Evolutionary conservation across 305 asterid genomes (phyloP), one percentile per base, ranked within the genome.

Genomic region (Lippia alba): DNA sequence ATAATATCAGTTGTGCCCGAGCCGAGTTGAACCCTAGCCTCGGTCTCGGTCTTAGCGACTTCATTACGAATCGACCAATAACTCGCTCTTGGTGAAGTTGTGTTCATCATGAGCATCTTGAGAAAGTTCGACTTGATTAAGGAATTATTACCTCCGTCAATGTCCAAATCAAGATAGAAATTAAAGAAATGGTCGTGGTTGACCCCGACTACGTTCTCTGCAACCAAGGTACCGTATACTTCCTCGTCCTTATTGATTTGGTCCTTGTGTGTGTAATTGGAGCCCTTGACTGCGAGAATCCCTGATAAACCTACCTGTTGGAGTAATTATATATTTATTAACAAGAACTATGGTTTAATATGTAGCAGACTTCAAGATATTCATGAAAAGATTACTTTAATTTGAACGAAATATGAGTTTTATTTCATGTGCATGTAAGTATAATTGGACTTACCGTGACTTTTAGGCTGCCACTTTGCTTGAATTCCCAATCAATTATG

Each of bases 401-500:
- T 24, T 24, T n/a, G 19, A n/a, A 16, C 1, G 15, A 14, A 49
- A 4, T 36, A 36, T 49, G 18, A 49, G 18, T 50, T 50, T 50
- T 11, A 48, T 48, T 48, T 1, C 49, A 44, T 36, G 9, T 36
- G 41, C 9, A 36, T 36, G 41, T 1, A 36, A 4, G 41, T 49
- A n/a, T 54, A 24, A 8, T 2, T 10, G 9, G 1, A 3, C 78
- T 77, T 76, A 85, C 90, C 0, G 53, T 74, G 62, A 79, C 80
- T 68, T 78, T 81, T 50, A 87, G 81, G 57, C n/a, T 64, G 32
- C 90, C 92, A 51, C 74, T 64, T 65, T 75, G 82, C 72, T 76
- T 85, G 74, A 85, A 81, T 69, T 87, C 93, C 84, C 86, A 87
- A 30, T 87, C 93, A 18, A 82, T 61, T 34, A 81, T 70, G 75